These are phyloP conservation scores for Nothopassalora personata DNA, from an alignment of 2,329 filamentous ascomycete genomes.

Conservation along the genomic window DNA sequence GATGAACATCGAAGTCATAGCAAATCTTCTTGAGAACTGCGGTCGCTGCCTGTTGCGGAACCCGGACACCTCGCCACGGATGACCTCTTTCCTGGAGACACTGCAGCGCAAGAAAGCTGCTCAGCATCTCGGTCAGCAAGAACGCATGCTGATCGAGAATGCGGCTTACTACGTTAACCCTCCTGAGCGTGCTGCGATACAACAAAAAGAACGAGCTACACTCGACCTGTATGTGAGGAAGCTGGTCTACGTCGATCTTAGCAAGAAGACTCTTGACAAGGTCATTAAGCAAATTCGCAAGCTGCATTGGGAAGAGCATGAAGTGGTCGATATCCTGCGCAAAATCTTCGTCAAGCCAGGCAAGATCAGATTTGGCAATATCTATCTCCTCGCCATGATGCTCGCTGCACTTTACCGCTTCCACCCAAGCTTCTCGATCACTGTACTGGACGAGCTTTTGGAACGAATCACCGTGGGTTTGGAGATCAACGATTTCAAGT, in stretches of 20 bases:
- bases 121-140: slow-evolving; percentile 89
- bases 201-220: slow-evolving; percentile 92
- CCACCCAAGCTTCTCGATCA: slow-evolving; percentile 83
- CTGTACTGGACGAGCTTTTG: slow-evolving; percentile 85
- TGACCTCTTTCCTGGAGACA: slow-evolving; percentile 90
- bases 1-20: slow-evolving; percentile 99
- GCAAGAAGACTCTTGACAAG: slow-evolving; percentile 88
- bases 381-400: slow-evolving; percentile 86
- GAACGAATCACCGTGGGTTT: slow-evolving; percentile 84
- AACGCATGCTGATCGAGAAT: slow-evolving; percentile 97
- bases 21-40: slow-evolving; percentile 92
- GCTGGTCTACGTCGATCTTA: slow-evolving; percentile 88
- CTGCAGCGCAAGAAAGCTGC: slow-evolving; percentile 93
- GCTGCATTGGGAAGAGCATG: slow-evolving; percentile 93
- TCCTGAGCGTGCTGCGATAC: slow-evolving; percentile 84
- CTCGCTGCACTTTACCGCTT: slow-evolving; percentile 85
- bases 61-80: slow-evolving; percentile 84
- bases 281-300: slow-evolving; percentile 90
- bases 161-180: slow-evolving; percentile 97
- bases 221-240: slow-evolving; percentile 91
- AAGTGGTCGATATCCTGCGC: slow-evolving; percentile 73
- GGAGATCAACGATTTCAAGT: slow-evolving; percentile 95
- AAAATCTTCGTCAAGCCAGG: slow-evolving; percentile 94
- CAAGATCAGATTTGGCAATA: slow-evolving; percentile 96
- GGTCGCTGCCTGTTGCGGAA: slow-evolving; percentile 90